These are phyloP conservation scores for Cladophialophora bantiana DNA, from an alignment of 2,329 filamentous ascomycete genomes.

Conservation along the genomic window DNA sequence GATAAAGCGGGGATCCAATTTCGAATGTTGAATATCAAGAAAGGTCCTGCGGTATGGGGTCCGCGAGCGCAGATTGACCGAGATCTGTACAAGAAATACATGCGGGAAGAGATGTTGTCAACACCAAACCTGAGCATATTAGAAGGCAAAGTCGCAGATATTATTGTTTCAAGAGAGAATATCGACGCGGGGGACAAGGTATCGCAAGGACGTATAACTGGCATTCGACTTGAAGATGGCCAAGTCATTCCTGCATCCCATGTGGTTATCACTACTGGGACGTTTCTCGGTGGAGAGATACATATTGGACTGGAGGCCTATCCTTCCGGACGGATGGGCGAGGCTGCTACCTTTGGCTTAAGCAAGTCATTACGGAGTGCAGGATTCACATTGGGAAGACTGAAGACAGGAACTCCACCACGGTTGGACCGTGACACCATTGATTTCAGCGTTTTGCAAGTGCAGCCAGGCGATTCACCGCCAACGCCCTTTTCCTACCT, in stretches of 20 bases:
- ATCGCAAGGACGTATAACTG: conserved; percentile 75
- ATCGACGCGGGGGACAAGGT: conserved; percentile 53
- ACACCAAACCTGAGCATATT: conserved; percentile 83
- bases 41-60: conserved; percentile 96
- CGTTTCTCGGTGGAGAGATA: conserved; percentile 93
- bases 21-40: conserved; percentile 82
- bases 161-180: conserved; percentile 71
- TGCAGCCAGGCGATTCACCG: conserved; percentile 81
- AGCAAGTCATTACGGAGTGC: conserved; percentile 89
- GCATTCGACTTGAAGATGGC: conserved; percentile 85
- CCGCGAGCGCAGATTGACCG: conserved; percentile 96
- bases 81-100: conserved; percentile 83
- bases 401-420: conserved; percentile 96
- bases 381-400: conserved; percentile 83
- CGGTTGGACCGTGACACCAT: conserved; percentile 83
- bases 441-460: conserved; percentile 73
- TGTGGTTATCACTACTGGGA: conserved; percentile 95
- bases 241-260: conserved; percentile 79
- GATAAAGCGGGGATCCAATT: conserved; percentile 97
- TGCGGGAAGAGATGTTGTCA: conserved; percentile 80
- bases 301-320: conserved; percentile 87
- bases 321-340: conserved; percentile 89
- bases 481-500: conserved; percentile 92
- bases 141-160: conserved; percentile 88
- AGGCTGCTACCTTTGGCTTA: conserved; percentile 88